Evolutionary conservation across 2,329 filamentous ascomycete species (phyloP), one percentile per base, ranked within the genome.

Genomic region (Trematosphaeria pertusa): DNA sequence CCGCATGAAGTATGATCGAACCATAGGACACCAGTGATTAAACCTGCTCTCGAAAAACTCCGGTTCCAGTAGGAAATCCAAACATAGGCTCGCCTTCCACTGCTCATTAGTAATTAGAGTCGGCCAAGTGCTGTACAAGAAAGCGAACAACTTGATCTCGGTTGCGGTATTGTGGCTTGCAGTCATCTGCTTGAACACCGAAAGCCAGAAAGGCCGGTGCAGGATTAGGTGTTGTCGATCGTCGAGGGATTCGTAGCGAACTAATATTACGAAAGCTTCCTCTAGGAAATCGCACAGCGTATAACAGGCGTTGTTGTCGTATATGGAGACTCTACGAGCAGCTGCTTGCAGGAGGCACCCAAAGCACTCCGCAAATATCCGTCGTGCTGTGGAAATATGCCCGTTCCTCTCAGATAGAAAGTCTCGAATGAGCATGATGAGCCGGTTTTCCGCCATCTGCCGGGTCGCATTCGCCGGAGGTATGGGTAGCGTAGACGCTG

Each of bases 11-110:
- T 96, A 97, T 11, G 91, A 88, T 50, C 92, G 84, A 17, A 96
- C 90, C 92, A 96, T 96, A 0, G 92, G 91, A 64, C 90, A 96
- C 91, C 92, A 96, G 64, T 96, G 91, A 64, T 88, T 93, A 74
- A 96, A 97, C 51, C 91, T 86, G 50, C 83, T 84, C 64, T 89
- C 85, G 67, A 96, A 96, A 2, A 87, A 82, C 19, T 86, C 79
- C 43, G 88, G 86, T 5, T 86, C 81, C 10, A 97, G 75, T 30
- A 97, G 74, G 78, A 94, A 92, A 17, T 85, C 83, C 20, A 88
- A 62, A 65, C 89, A 95, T 14, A 96, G 67, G 11, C 80, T 75
- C 46, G 82, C 78, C 70, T 93, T 95, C 38, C 88, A 82, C 39
- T 77, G 74, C 2, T 86, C 80, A 43, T 89, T 82, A 24, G 81